phyloP scores from a whole-genome alignment of 176 grass and related monocot genomes.

The Musa acuminata region DNA sequence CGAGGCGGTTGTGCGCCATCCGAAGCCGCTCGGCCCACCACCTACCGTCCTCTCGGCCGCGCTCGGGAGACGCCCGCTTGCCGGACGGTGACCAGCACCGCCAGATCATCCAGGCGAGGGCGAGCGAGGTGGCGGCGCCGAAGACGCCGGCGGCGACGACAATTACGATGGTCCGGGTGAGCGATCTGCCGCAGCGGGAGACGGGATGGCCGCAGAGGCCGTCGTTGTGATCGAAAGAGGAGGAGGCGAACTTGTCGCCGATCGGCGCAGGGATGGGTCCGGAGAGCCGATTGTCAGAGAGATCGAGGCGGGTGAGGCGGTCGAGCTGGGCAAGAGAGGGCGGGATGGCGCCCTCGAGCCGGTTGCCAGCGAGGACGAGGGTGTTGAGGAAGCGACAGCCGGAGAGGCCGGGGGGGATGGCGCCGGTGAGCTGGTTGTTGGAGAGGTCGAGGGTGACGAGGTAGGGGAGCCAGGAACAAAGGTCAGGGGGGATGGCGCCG shows the following conservation, averaged over 20 bases:
- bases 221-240: slow-evolving; percentile 41
- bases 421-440: slow-evolving; percentile 39
- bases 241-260: slow-evolving; percentile 26
- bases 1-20: slow-evolving; percentile 56
- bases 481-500: slow-evolving; percentile 30
- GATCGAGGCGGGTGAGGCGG: slow-evolving; percentile 69
- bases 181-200: slow-evolving; percentile 24
- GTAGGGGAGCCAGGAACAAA: slow-evolving; percentile 81
- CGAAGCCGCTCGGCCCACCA: slow-evolving; percentile 85
- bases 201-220: slow-evolving; percentile 61
- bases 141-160: slow-evolving; percentile 80
- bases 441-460: slow-evolving; percentile 68
- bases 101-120: slow-evolving; percentile 74
- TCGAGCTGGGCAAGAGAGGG: slow-evolving; percentile 43
- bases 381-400: slow-evolving; percentile 66
- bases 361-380: slow-evolving; percentile 53
- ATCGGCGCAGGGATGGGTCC: slow-evolving; percentile 58
- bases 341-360: slow-evolving; percentile 55
- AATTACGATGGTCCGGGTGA: slow-evolving; percentile 35
- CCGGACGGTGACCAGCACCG: slow-evolving; percentile 38
- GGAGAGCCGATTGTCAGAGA: slow-evolving; percentile 48
- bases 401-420: slow-evolving; percentile 58
- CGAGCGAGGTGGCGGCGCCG: slow-evolving; percentile 55
- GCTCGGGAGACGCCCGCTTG: slow-evolving; percentile 12
- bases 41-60: slow-evolving; percentile 42